phyloP scores from a whole-genome alignment of 805 yeast species.

The Candida alai region DNA sequence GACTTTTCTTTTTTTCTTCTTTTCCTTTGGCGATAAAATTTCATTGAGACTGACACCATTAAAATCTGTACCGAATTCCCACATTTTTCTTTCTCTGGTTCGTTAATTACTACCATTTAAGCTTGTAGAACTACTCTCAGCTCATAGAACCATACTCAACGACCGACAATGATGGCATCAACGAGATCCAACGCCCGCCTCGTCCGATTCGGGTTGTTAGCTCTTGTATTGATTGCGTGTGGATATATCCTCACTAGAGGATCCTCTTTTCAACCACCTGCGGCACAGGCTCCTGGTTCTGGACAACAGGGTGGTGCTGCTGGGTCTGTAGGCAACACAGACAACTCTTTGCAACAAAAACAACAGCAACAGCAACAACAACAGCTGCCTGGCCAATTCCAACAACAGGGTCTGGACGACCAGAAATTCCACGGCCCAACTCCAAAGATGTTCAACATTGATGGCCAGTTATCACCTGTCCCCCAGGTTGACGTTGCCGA shows the following conservation, averaged over 20 bases:
- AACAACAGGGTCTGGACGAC: background rate
- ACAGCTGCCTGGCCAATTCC: background rate
- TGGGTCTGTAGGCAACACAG: no score
- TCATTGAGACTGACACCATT: no score
- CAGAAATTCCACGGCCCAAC: slow-evolving; percentile 9
- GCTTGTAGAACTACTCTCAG: no score
- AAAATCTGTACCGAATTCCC: no score
- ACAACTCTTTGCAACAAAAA: slow-evolving; percentile 4
- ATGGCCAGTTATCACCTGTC: slow-evolving; percentile 7
- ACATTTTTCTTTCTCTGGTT: no score
- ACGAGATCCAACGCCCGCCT: slow-evolving; percentile 37
- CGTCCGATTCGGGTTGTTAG: slow-evolving; percentile 35
- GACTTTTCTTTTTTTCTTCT: no score
- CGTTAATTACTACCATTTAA: no score
- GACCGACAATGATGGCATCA: slow-evolving; percentile 14
- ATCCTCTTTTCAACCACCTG: slow-evolving; percentile 15
- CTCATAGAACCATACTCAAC: no score
- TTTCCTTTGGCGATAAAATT: no score
- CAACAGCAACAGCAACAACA: slow-evolving; percentile 4
- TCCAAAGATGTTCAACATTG: slow-evolving; percentile 6
- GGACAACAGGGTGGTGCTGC: background rate
- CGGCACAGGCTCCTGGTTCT: slow-evolving; percentile 1
- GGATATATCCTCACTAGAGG: slow-evolving; percentile 37
- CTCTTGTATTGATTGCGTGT: slow-evolving; percentile 31
- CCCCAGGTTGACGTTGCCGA: slow-evolving; percentile 8